Base-by-base conservation (phyloP, 179 eudicot genomes). In the Drosera spatulata region DNA sequence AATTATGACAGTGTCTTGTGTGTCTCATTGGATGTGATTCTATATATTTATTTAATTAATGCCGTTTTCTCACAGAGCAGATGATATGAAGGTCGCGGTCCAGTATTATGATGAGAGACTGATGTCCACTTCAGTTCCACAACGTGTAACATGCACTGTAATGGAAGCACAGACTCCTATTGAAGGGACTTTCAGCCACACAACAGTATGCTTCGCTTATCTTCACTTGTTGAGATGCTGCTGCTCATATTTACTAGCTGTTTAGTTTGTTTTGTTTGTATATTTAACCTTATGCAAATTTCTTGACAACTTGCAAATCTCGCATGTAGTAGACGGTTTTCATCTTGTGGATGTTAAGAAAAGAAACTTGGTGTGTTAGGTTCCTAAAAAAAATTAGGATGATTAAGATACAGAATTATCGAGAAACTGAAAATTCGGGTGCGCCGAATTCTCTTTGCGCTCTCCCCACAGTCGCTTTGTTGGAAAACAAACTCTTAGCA, bases 141-240 rank as follows among this genome's bases (percentile, higher is more conserved):
- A 62, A 61, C 85, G 88, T 62, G 99, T 94, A 53, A 83, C 96
- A 14, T 94, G 99, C 77, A 82, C 82, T 55, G 97, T 94, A 64
- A 80, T 78, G 64, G 89, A 90, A 69, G 94, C 99, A 59, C 88
- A 78, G 61, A 66, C 78, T 64, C 82, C 84, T 61, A 75, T 77
- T 77, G 69, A 94, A 87, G 79, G 97, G 95, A 46, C 73, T 85
- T 61, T 81, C 87, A 53, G 89, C 80, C 8, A 81, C 85, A 60
- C 80, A 95, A 39, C 96, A 84, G 97, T 93, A 84, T 61, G 93
- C 60, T 10, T 7, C 9, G 33, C 52, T 56, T 13, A 33, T 60
- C 12, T 47, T 2, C 14, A 22, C 40, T 10, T 7, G n/a, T 10
- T 7, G n/a, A 39, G 22, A 41, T 58, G 49, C 15, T 58, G 11